phyloP scores from a whole-genome alignment of 2,329 filamentous ascomycete genomes.

The Sporothrix schenckii region DNA sequence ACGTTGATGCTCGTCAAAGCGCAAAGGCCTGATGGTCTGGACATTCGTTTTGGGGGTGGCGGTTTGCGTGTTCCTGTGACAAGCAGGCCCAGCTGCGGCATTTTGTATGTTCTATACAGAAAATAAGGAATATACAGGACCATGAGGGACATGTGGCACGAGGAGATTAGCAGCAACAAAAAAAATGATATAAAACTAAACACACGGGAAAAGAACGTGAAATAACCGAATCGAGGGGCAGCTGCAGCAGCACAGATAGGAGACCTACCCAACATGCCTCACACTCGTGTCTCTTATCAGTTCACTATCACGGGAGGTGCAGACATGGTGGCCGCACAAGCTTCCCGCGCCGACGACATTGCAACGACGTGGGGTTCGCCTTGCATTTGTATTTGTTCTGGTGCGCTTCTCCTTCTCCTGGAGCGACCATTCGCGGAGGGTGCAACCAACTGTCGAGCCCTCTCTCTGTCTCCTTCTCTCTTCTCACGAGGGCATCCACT shows the following conservation, averaged over 20 bases:
- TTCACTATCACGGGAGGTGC: slow-evolving; percentile 23
- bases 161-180: not conserved
- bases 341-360: slow-evolving; percentile 16
- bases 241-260: not conserved
- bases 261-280: slow-evolving; percentile 10
- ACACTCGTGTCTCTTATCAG: not conserved
- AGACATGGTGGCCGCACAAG: slow-evolving; percentile 19
- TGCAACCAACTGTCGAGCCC: not conserved
- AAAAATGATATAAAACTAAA: not conserved
- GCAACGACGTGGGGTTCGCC: slow-evolving; percentile 30
- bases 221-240: not conserved
- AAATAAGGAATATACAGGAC: not conserved
- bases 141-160: slow-evolving; percentile 4
- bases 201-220: not conserved
- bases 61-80: not conserved
- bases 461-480: not conserved
- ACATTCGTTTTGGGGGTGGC: not conserved
- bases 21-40: not conserved
- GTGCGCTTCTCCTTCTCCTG: slow-evolving; percentile 8
- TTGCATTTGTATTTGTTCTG: not conserved
- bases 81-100: slow-evolving; percentile 19
- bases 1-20: not conserved
- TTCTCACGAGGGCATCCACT: slow-evolving; percentile 20
- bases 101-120: not conserved
- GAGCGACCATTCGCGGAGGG: not conserved